These are phyloP conservation scores for Dissophora globulifera DNA, from an alignment of 192 early-diverging fungal species.

Conservation along the genomic window DNA sequence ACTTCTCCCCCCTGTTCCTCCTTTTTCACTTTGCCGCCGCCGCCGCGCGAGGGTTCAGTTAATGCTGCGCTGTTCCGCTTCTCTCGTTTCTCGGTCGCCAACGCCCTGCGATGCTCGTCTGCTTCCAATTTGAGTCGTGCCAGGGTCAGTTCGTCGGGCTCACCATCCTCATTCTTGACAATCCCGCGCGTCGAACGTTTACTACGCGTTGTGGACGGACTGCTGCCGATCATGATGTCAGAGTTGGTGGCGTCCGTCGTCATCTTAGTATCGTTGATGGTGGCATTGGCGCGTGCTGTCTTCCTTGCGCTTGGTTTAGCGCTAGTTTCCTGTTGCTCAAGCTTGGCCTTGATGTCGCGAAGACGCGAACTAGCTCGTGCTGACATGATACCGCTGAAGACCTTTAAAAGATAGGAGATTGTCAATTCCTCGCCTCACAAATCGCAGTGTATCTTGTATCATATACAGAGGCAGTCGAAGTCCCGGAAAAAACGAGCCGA, in stretches of 20 bases:
- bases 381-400: conserved; percentile 13
- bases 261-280: background rate
- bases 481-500: too few relatives aligned
- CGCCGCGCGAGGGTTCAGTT: background rate
- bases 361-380: conserved; percentile 36
- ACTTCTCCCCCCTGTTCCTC: background rate
- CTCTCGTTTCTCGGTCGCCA: conserved; percentile 9
- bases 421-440: too few relatives aligned
- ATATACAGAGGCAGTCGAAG: too few relatives aligned
- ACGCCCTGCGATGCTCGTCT: conserved; percentile 21
- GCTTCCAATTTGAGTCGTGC: conserved; percentile 32
- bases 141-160: conserved; percentile 25
- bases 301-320: background rate
- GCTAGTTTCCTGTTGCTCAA: background rate
- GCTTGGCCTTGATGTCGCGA: conserved; percentile 3
- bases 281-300: background rate
- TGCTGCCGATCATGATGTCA: too few relatives aligned
- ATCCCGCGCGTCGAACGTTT: conserved; percentile 9
- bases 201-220: background rate
- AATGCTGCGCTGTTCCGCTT: background rate
- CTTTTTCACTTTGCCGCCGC: too few relatives aligned
- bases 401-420: background rate
- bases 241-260: background rate
- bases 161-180: conserved; percentile 45
- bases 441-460: too few relatives aligned